Evolutionary conservation across 78 protist genomes (phyloP), one percentile per base, ranked within the genome.

Genomic region (Bodo saltans): DNA sequence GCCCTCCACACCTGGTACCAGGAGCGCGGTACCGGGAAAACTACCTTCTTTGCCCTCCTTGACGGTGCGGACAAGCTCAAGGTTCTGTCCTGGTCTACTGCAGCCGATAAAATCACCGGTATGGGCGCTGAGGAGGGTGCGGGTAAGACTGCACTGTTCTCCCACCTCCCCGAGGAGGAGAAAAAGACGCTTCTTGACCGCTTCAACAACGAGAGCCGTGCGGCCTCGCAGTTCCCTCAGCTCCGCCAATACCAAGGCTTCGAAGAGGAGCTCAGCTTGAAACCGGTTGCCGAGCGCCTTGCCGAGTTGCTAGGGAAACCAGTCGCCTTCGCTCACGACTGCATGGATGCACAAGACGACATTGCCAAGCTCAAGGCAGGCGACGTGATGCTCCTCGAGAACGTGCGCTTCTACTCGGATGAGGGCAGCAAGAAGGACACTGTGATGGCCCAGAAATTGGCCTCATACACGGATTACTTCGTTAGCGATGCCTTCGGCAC

Each of bases 401-500:
- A 98, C 85, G 86, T 97, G 28, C 93, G 99, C 53, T 98, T 93
- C 97, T 97, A 97, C 93, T 33, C 68, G 39, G 98, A 95, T 74
- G 99, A 98, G 80, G 99, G 97, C 83, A 93, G 95, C 53, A 70
- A 79, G 74, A 86, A 85, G 11, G 83, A 47, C 3, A 88, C 73
- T 33, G 35, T 1, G 67, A 73, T 79, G 75, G 84, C 84, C 29
- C 35, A 25, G n/a, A 79, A 53, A 32, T 69, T 79, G 17, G 84
- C 83, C 32, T 1, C 69, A 2, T 85, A 79, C 68, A 98, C 94
- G 52, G 99, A 97, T 39, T 87, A 97, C 70, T 98, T 90, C 90
- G 92, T 96, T 79, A 90, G 90, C 83, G 99, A 98, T 72, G 99
- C 99, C 42, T 98, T 98, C 81, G 99, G 99, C 80, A 95, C 99